Evolutionary conservation across 768 basidiomycete species (phyloP), one percentile per base, ranked within the genome.

Genomic region (Leccinellum rugosiceps): DNA sequence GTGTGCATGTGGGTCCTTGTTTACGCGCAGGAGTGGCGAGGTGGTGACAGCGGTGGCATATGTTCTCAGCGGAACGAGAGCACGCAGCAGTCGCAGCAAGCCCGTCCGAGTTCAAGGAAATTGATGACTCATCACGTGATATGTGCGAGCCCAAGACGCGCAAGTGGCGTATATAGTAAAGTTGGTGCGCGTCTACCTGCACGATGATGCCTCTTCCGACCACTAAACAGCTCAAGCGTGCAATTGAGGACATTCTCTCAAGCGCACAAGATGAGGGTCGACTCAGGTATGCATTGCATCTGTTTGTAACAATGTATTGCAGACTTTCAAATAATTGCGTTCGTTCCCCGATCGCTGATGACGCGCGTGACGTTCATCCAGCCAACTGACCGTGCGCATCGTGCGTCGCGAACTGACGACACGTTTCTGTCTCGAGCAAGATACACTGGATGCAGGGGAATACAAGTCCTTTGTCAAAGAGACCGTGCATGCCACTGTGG

Each of bases 321-420:
- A 44, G 26, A 10, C n/a, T 38, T 38, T 38, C 1, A 38, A 38
- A n/a, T n/a, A n/a, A n/a, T n/a, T 13, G 35, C 17, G 35, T 45
- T 45, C 8, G 43, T 44, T 6, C 43, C 15, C 21, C 15, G 34
- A 35, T 35, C 8, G 35, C n/a, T 17, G 35, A 38, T 38, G 35
- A 38, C 17, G 35, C 35, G 35, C 51, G 50, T 26, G 45, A 55
- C 41, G 21, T 63, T 38, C 38, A 38, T 38, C 3, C 30, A 71
- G 70, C 30, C 47, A 73, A 56, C 56, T 75, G 26, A 86, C 85
- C 2, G 76, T 76, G 15, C 79, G 80, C 23, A 73, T 78, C 13
- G 74, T 87, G 25, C 80, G 86, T 13, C 67, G 72, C 55, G 64
- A 74, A n/a, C 52, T 87, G 1, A 86, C 86, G 68, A 62, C 72